These are phyloP conservation scores for Globisporangium barbulae DNA, from an alignment of 352 stramenopile species.

Conservation along the genomic window DNA sequence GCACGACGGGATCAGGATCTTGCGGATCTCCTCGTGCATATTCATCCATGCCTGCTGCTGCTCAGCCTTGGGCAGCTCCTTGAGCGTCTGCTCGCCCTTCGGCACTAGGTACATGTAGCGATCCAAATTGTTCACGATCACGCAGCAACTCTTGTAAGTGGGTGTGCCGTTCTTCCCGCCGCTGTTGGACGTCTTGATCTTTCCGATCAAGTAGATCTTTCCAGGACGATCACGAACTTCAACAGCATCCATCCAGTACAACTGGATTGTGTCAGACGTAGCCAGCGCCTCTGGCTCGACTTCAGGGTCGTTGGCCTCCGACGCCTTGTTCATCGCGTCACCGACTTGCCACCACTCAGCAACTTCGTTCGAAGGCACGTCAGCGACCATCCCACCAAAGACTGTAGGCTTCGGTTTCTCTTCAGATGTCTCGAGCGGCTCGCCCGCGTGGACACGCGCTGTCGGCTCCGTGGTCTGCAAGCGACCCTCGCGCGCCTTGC, in stretches of 20 bases:
- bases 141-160: constrained; percentile 93
- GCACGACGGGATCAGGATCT: constrained; percentile 86
- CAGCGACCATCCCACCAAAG: constrained; percentile 18
- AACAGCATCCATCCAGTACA: constrained; percentile 97
- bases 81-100: constrained; percentile 33
- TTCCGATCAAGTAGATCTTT: constrained; percentile 97
- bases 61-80: constrained; percentile 91
- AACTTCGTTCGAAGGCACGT: constrained; percentile 86
- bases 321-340: constrained; percentile 20
- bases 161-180: constrained; percentile 29
- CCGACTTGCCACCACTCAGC: constrained; percentile 78
- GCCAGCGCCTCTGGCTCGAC: constrained; percentile 26
- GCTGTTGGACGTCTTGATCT: constrained; percentile 70
- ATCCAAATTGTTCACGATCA: constrained; percentile 94
- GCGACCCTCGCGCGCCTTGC: constrained; percentile 49
- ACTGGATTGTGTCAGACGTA: constrained; percentile 77
- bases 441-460: constrained; percentile 43
- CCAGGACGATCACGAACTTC: constrained; percentile 93
- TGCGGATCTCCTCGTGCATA: constrained; percentile 89
- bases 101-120: constrained; percentile 95
- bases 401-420: constrained; percentile 3
- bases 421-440: constrained; percentile 26
- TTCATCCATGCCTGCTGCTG: constrained; percentile 83
- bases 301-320: constrained; percentile 22
- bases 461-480: constrained; percentile 66